Percentiles rank a stretch among this genome's conserved stretches.
Evolutionary conservation across 306 rosid species (phyloP).

Genomic region (Trifolium pratense): DNA sequence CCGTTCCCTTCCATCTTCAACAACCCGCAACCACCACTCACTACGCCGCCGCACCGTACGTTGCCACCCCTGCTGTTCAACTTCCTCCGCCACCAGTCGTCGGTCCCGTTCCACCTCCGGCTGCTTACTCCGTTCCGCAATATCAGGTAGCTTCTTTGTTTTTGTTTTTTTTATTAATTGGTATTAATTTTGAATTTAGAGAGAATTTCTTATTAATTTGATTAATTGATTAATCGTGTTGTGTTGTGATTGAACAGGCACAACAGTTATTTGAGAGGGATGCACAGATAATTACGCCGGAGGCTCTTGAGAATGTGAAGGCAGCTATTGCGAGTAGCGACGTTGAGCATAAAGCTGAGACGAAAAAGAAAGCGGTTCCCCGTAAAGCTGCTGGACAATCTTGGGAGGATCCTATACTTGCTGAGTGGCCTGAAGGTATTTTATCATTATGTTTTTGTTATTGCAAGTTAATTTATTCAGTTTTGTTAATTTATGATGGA

Average conservation of each 20-base stretch:
- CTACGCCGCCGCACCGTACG: slow-evolving; percentile 64
- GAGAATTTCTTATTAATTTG: not conserved
- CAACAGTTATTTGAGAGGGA: slow-evolving; percentile 93
- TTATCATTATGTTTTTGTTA: slow-evolving; percentile 4
- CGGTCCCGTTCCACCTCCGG: slow-evolving; percentile 54
- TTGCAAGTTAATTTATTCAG: not conserved
- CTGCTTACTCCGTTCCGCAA: slow-evolving; percentile 69
- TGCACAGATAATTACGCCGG: slow-evolving; percentile 88
- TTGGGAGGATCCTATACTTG: slow-evolving; percentile 95
- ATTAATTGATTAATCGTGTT: not conserved
- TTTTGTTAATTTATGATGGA: not conserved
- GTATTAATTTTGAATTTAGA: not conserved
- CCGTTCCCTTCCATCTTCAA: slow-evolving; percentile 86
- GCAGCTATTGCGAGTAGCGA: slow-evolving; percentile 94
- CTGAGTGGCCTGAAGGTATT: slow-evolving; percentile 96
- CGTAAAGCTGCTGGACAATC: slow-evolving; percentile 94
- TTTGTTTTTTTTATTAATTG: not conserved
- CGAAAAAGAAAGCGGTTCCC: slow-evolving; percentile 90
- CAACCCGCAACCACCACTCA: slow-evolving; percentile 59
- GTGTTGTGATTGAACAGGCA: slow-evolving; percentile 63
- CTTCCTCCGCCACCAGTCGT: slow-evolving; percentile 45
- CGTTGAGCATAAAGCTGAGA: slow-evolving; percentile 79
- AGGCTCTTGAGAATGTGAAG: slow-evolving; percentile 91
- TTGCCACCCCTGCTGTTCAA: slow-evolving; percentile 44
- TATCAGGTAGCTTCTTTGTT: too few species aligned